Base-by-base conservation (phyloP, 331 rosid species). In the Spiraea crenata region DNA sequence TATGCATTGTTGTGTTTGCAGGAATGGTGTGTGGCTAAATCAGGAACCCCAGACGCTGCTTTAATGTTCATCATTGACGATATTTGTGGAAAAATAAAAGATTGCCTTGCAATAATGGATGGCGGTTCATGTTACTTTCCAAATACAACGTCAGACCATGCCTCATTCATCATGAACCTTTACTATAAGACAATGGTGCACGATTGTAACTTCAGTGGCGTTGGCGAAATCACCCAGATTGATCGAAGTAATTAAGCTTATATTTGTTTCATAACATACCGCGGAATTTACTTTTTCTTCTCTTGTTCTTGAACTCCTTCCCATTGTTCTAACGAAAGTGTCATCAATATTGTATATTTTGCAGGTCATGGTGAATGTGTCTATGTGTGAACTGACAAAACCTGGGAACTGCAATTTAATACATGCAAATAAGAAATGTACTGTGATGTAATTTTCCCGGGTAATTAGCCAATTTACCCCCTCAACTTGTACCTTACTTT, bases 81-180 rank as follows among this genome's bases (percentile, higher is more conserved):
- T 25, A 25, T 25, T 25, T 25, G 31, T 25, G 31, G 31, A 25
- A 25, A 25, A 25, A 25, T 25, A 25, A 25, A 25, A 25, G 31
- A 25, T 25, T 25, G 31, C 31, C 31, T 25, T 25, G 31, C 31
- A 25, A 25, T 25, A 25, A 25, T 25, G 31, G 0, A 1, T 7
- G 60, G 64, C 8, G 78, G 75, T 20, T 8, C 59, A 8, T 78
- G 78, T 39, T 73, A 42, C 13, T 63, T 60, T 6, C 82, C 82
- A 39, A 51, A 34, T n/a, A 44, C 34, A 44, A 25, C 67, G 39
- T 37, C 9, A 5, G 73, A 51, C 19, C 62, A 62, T 39, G 78
- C 82, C 70, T 60, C 75, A 3, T 49, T 67, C 38, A 71, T 46
- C 38, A 67, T 78, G 78, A 78, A 78, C 64, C 78, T 67, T 51